Base-by-base conservation (phyloP, 129 eudicot genomes). In the Artemisia tridentata region DNA sequence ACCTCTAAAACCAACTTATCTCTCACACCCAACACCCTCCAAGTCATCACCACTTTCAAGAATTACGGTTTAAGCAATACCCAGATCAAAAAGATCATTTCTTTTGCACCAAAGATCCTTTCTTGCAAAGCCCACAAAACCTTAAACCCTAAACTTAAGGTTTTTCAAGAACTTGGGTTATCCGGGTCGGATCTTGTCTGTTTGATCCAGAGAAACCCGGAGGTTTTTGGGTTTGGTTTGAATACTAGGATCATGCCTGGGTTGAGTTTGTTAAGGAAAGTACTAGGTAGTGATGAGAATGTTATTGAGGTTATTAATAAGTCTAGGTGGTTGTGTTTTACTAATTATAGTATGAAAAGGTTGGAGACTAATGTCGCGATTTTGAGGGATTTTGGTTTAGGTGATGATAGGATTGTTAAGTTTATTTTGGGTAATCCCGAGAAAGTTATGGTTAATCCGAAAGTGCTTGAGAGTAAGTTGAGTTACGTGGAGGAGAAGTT, bases 141-240 rank as follows among this genome's bases (percentile, higher is more conserved):
- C 83, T 77, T 84, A 58, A 38, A 60, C 34, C 88, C 85, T 71
- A 84, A 80, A 71, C 5, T 84, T 9, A 73, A 52, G 79, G 70
- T 53, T 65, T 76, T 84, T 25, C 78, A 72, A 13, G 80, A 80
- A n/a, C 68, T 80, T 3, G 88, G 88, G 16, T 41, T 83, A 57
- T 65, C 83, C 68, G 78, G 78, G 21, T 74, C 83, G 68, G 83
- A 83, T 69, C 78, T 79, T 13, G 78, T 57, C 2, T 29, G 14
- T 1, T 29, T 84, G 12, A n/a, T 84, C 0, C 51, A 17, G 53
- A 25, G 21, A 7, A 21, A 73, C 67, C 75, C 77, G 12, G n/a
- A 63, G 9, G 5, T 78, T 15, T 72, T 84, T 6, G 11, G 63
- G 10, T 45, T n/a, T 43, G 75, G 84, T 3, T 34, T 83, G 45